Evolutionary conservation across 352 stramenopile species (phyloP).

Genomic region (Phytophthora hibernalis): DNA sequence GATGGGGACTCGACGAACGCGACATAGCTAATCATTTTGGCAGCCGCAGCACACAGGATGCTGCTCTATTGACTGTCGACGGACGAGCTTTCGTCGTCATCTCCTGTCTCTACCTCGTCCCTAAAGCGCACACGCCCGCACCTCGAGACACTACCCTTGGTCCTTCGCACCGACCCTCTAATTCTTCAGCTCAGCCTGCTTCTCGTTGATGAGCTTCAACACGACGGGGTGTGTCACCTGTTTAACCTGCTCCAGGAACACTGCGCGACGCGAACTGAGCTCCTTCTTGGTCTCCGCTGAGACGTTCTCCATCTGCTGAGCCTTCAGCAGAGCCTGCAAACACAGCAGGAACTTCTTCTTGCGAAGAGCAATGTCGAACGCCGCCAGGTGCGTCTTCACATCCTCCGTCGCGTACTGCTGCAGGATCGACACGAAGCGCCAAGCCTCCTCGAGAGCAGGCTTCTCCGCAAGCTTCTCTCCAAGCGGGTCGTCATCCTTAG

Average conservation of each 20-base stretch:
- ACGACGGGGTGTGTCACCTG: slow-evolving; percentile 66
- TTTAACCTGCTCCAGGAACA: slow-evolving; percentile 63
- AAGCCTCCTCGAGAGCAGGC: slow-evolving; percentile 75
- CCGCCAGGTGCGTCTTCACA: slow-evolving; percentile 71
- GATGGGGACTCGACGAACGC: slow-evolving; percentile 16
- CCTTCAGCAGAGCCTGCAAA: slow-evolving; percentile 79
- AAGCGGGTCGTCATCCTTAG: slow-evolving; percentile 77
- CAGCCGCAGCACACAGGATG: slow-evolving; percentile 31
- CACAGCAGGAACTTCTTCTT: slow-evolving; percentile 81
- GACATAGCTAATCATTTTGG: slow-evolving; percentile 31
- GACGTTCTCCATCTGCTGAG: slow-evolving; percentile 44
- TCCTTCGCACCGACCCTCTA: slow-evolving; percentile 33
- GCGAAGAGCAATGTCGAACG: slow-evolving; percentile 79
- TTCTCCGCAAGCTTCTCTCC: slow-evolving; percentile 78
- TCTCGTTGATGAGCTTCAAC: slow-evolving; percentile 67
- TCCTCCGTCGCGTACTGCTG: slow-evolving; percentile 67
- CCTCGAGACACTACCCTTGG: slow-evolving; percentile 20
- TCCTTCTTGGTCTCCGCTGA: slow-evolving; percentile 41
- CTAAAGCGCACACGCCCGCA: slow-evolving; percentile 22
- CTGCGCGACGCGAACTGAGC: slow-evolving; percentile 42
- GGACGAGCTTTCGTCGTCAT: slow-evolving; percentile 19
- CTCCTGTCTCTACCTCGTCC: slow-evolving; percentile 40
- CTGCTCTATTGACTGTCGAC: slow-evolving; percentile 46
- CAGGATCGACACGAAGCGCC: slow-evolving; percentile 78
- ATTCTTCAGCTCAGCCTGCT: slow-evolving; percentile 63